A percentile compares a stretch with the other conserved stretches of the same genome.
These are phyloP conservation scores for Saccharomyces hybrid DNA, from an alignment of 1,139 yeast species.

Conservation along the genomic window DNA sequence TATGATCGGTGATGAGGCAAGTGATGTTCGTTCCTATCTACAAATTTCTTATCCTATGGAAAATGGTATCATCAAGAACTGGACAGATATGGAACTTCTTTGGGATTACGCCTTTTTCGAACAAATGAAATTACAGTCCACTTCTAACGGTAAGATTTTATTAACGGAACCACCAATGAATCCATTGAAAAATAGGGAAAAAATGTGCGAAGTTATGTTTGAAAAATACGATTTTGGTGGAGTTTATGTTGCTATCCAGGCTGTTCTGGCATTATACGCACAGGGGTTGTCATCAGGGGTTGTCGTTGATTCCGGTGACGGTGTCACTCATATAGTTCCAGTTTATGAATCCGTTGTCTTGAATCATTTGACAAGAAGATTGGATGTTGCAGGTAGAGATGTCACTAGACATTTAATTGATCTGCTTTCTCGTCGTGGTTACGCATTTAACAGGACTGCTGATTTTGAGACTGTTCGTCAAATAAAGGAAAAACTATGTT, in stretches of 20 bases:
- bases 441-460: constrained; percentile 96
- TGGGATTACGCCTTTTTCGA: constrained; percentile 98
- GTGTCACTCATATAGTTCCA: constrained; percentile 96
- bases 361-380: constrained; percentile 83
- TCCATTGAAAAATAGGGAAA: constrained; percentile 45
- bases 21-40: constrained; percentile 78
- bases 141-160: constrained; percentile 71
- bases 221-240: constrained; percentile 94
- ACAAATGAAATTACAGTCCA: constrained; percentile 67
- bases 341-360: constrained; percentile 94
- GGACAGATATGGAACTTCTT: constrained; percentile 98
- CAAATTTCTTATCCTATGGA: constrained; percentile 98
- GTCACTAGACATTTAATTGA: constrained; percentile 92
- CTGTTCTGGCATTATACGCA: constrained; percentile 92
- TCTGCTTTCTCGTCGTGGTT: constrained; percentile 86
- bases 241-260: constrained; percentile 96
- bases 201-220: constrained; percentile 96
- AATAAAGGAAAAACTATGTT: constrained; percentile 91
- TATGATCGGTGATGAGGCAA: constrained; percentile 97
- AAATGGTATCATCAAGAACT: constrained; percentile 91
- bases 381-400: constrained; percentile 97
- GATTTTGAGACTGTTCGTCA: constrained; percentile 98
- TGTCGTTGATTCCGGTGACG: constrained; percentile 92
- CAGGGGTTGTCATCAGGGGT: constrained; percentile 97
- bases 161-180: constrained; percentile 96